Evolutionary conservation across 2,329 filamentous ascomycete species (phyloP).

Genomic region (Aspergillus persii): DNA sequence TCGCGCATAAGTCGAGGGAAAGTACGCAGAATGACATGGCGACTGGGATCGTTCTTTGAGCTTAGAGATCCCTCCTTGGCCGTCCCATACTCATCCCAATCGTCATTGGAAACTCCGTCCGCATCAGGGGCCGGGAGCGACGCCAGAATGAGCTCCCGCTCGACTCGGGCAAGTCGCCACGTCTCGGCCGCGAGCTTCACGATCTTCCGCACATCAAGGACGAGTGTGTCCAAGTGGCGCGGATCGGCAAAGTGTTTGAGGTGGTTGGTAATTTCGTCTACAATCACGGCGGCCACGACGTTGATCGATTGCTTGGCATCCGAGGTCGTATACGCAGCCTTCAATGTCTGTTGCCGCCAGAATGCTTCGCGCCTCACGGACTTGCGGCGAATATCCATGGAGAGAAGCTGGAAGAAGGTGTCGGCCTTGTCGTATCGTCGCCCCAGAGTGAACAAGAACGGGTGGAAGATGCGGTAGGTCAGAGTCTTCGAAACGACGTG

Average conservation of each 20-base stretch:
- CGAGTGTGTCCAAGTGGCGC: slow-evolving; percentile 50
- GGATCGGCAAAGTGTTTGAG: slow-evolving; percentile 55
- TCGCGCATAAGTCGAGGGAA: slow-evolving; percentile 56
- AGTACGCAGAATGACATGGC: slow-evolving; percentile 49
- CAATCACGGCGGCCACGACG: slow-evolving; percentile 54
- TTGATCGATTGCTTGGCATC: slow-evolving; percentile 58
- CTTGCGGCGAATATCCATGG: slow-evolving; percentile 56
- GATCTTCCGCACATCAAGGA: slow-evolving; percentile 52
- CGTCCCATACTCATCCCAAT: slow-evolving; percentile 37
- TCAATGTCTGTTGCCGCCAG: slow-evolving; percentile 58
- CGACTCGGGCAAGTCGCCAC: slow-evolving; percentile 57
- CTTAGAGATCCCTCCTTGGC: slow-evolving; percentile 17
- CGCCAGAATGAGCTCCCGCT: slow-evolving; percentile 55
- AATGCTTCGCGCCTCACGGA: slow-evolving; percentile 57
- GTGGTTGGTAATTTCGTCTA: slow-evolving; percentile 56
- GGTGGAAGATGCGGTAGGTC: slow-evolving; percentile 56
- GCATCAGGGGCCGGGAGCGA: slow-evolving; percentile 46
- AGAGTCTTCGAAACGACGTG: slow-evolving; percentile 58
- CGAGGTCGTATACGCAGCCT: slow-evolving; percentile 56
- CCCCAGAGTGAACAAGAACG: slow-evolving; percentile 57
- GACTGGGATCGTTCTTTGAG: slow-evolving; percentile 24
- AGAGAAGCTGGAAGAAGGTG: slow-evolving; percentile 54
- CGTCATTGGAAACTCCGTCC: slow-evolving; percentile 33
- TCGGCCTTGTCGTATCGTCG: slow-evolving; percentile 57
- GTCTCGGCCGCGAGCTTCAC: slow-evolving; percentile 59